Evolutionary conservation across 2,329 filamentous ascomycete genomes (phyloP).

Genomic region (Pseudogymnoascus sp.): DNA sequence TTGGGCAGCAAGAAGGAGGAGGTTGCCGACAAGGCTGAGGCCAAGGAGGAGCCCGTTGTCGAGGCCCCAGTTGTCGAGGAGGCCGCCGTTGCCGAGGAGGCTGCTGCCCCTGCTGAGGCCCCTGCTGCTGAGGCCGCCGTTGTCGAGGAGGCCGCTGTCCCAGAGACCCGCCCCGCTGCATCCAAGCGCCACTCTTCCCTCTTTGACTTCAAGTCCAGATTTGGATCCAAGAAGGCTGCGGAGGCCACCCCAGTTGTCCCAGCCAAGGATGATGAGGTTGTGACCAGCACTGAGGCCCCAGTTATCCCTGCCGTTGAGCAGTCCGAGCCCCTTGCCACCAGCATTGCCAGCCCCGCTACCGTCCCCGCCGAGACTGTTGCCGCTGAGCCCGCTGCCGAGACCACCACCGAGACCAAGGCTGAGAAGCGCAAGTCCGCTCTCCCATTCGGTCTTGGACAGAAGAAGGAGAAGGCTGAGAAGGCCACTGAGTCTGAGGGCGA

Average conservation of each 20-base stretch:
- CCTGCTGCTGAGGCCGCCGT: constrained; percentile 25
- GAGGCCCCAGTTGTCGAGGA: constrained; percentile 21
- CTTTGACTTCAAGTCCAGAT: constrained; percentile 25
- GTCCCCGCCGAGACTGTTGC: constrained; percentile 26
- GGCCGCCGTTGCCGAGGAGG: constrained; percentile 36
- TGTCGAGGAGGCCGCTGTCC: constrained; percentile 20
- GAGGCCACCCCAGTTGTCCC: constrained; percentile 23
- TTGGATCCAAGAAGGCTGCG: constrained; percentile 24
- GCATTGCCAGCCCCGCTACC: constrained; percentile 22
- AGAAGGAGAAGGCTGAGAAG: constrained; percentile 46
- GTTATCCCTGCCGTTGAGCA: constrained; percentile 29
- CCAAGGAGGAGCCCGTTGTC: constrained; percentile 30
- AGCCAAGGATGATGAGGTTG: constrained; percentile 26
- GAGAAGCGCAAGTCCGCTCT: constrained; percentile 57
- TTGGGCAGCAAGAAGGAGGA: constrained; percentile 51
- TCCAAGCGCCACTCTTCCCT: constrained; percentile 29
- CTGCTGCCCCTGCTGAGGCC: constrained; percentile 26
- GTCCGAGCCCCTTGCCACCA: constrained; percentile 26
- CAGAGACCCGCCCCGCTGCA: constrained; percentile 28
- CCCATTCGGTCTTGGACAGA: constrained; percentile 53
- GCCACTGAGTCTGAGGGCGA: constrained; percentile 39
- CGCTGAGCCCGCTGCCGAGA: constrained; percentile 31
- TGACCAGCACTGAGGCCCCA: constrained; percentile 22
- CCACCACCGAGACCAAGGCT: constrained; percentile 33
- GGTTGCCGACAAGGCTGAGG: constrained; percentile 30